Evolutionary conservation across 2,329 filamentous ascomycete genomes (phyloP).

Genomic region (Exophiala dermatitidis): DNA sequence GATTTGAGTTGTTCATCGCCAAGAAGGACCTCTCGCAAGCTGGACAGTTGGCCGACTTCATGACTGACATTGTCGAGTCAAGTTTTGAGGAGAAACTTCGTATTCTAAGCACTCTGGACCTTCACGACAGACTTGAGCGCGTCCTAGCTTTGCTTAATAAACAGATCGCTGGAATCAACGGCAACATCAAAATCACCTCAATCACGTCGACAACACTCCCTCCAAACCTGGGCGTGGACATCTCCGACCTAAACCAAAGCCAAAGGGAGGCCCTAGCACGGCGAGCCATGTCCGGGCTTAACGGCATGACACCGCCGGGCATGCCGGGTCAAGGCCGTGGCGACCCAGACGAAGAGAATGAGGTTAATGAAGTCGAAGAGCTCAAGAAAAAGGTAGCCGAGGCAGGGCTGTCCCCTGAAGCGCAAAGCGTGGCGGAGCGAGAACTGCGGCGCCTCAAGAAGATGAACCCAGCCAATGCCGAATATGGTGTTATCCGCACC

Average conservation of each 20-base stretch:
- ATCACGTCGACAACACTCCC: constrained; percentile 62
- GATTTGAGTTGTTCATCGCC: constrained; percentile 79
- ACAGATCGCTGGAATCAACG: constrained; percentile 77
- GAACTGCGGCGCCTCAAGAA: constrained; percentile 84
- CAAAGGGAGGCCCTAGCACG: constrained; percentile 40
- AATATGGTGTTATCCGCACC: constrained; percentile 87
- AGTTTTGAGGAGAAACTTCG: constrained; percentile 86
- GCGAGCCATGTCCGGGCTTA: constrained; percentile 39
- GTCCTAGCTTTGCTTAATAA: constrained; percentile 78
- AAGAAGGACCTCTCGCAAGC: constrained; percentile 76
- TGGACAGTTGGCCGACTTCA: constrained; percentile 84
- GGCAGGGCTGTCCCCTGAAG: constrained; percentile 74
- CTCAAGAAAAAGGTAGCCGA: constrained; percentile 79
- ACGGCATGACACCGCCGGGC: constrained; percentile 36
- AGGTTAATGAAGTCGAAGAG: constrained; percentile 83
- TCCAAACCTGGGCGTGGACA: constrained; percentile 52
- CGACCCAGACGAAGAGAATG: constrained; percentile 62
- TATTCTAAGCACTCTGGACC: constrained; percentile 70
- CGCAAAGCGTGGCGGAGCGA: constrained; percentile 80
- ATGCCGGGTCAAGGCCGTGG: constrained; percentile 44
- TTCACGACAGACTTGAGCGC: constrained; percentile 69
- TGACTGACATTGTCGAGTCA: constrained; percentile 85
- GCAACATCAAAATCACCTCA: constrained; percentile 76
- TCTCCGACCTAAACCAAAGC: constrained; percentile 44
- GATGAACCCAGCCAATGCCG: constrained; percentile 93